Evolutionary conservation across 192 early-diverging fungal genomes (phyloP).

Genomic region (Podila minutissima): DNA sequence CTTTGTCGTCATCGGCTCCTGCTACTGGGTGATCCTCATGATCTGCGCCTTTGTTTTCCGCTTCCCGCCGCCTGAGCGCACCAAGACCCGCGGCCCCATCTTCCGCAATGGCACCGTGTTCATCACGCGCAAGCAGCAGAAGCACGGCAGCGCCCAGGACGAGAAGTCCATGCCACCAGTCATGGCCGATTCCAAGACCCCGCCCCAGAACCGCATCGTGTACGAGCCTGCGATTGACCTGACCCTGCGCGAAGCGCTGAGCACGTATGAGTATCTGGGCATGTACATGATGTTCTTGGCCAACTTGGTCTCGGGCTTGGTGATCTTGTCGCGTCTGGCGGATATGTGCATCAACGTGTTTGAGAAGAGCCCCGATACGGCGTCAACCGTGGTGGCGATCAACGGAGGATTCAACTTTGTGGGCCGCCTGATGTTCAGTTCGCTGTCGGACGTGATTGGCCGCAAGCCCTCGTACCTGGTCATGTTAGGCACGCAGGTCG

Average conservation of each 20-base stretch:
- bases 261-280: conserved; percentile 68
- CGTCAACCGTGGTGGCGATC: conserved; percentile 66
- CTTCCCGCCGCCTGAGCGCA: conserved; percentile 73
- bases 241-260: conserved; percentile 63
- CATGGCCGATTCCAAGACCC: conserved; percentile 59
- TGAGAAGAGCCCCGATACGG: conserved; percentile 56
- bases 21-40: conserved; percentile 70
- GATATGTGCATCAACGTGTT: conserved; percentile 65
- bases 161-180: conserved; percentile 51
- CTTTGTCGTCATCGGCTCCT: conserved; percentile 72
- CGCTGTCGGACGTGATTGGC: conserved; percentile 66
- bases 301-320: conserved; percentile 70
- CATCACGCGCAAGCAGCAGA: conserved; percentile 46
- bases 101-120: conserved; percentile 47
- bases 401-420: conserved; percentile 71
- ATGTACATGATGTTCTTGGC: conserved; percentile 69
- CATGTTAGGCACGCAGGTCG: conserved; percentile 65
- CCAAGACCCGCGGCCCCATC: conserved; percentile 62
- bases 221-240: conserved; percentile 56
- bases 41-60: conserved; percentile 63
- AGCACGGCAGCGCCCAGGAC: conserved; percentile 38
- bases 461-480: conserved; percentile 76
- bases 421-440: conserved; percentile 63
- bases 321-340: conserved; percentile 68
- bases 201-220: conserved; percentile 57